Evolutionary conservation across 1,284 basidiomycete genomes (phyloP), one percentile per base, ranked within the genome.

Genomic region (Ganoderma resinaceum): DNA sequence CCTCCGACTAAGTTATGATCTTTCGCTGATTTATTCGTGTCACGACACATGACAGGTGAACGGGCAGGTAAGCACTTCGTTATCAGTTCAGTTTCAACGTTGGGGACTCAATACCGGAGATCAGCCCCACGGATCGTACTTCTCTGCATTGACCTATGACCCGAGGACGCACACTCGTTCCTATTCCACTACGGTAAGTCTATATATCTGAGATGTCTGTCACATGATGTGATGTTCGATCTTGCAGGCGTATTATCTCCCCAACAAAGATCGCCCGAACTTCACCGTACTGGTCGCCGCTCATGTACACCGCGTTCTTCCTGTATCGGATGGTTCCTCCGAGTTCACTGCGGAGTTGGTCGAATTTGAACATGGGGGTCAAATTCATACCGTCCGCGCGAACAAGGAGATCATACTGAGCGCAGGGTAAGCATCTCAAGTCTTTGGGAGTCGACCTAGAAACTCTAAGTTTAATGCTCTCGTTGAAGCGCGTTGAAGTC

Each of bases 291-390:
- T 76, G 38, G 61, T 72, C 7, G 65, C 49, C 3, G 73, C 76
- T 1, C 58, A 66, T 7, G 75, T 72, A 6, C 70, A 69, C 35
- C 69, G 72, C 11, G 60, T 77, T 0, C 46, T 69, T 3, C 70
- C 72, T 0, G 57, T 95, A 78, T 95, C 95, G 26, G 96, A 95
- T 11, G 85, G 87, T 77, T 95, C 97, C 77, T 92, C 95, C 59
- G 96, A 96, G 80, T 98, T 98, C 80, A 97, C 95, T 5, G 89
- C 99, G 43, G 87, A 98, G 68, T 96, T 98, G 80, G 97, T 99
- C 31, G 97, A 99, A 33, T 81, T 82, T 61, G 57, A 70, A 3
- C 62, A 75, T 61, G 73, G 82, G 96, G 97, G 82, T 89, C 97
- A 75, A 95, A 95, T 59, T 2, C 74, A 77, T 62, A 63, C 67